A percentile compares a stretch with the other conserved stretches of the same genome.
Evolutionary conservation across 164 flowering plant genomes (phyloP).

Genomic region (Sextonia rubra): DNA sequence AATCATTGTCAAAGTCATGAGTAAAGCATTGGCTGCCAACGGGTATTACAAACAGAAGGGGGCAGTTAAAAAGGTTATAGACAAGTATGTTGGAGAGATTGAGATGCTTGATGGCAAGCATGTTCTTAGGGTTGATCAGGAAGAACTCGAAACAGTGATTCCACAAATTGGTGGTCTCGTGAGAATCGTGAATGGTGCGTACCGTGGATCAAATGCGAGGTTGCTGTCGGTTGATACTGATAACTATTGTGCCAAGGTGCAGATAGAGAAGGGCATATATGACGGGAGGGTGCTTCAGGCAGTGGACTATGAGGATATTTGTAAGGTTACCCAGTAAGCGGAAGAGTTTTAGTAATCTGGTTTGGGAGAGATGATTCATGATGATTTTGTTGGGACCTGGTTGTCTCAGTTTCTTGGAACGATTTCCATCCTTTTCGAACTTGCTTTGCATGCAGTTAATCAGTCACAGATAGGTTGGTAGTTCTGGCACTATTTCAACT

Average conservation of each 20-base stretch:
- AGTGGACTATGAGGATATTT: conserved; percentile 81
- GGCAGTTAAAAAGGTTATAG: conserved; percentile 60
- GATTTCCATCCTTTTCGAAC: neutral
- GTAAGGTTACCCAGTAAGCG: conserved; percentile 38
- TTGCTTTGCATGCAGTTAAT: neutral
- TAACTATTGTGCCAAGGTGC: conserved; percentile 69
- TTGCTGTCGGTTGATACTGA: conserved; percentile 58
- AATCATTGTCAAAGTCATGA: conserved; percentile 86
- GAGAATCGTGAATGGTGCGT: conserved; percentile 86
- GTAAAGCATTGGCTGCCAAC: conserved; percentile 61
- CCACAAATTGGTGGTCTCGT: conserved; percentile 83
- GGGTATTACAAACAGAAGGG: conserved; percentile 92
- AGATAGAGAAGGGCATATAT: conserved; percentile 79
- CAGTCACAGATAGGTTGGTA: no score
- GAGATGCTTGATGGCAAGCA: conserved; percentile 78
- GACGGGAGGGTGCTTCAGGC: conserved; percentile 76
- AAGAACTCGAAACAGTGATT: conserved; percentile 86
- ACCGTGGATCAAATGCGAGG: conserved; percentile 76
- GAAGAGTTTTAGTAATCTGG: neutral
- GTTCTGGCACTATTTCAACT: no score
- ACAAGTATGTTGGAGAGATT: conserved; percentile 81
- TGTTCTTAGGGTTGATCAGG: conserved; percentile 79
- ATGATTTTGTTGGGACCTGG: neutral
- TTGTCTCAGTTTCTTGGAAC: neutral
- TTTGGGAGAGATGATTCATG: neutral